These are phyloP conservation scores for Lipomyces spencermartinsiae DNA, from an alignment of 805 yeast genomes.

Conservation along the genomic window DNA sequence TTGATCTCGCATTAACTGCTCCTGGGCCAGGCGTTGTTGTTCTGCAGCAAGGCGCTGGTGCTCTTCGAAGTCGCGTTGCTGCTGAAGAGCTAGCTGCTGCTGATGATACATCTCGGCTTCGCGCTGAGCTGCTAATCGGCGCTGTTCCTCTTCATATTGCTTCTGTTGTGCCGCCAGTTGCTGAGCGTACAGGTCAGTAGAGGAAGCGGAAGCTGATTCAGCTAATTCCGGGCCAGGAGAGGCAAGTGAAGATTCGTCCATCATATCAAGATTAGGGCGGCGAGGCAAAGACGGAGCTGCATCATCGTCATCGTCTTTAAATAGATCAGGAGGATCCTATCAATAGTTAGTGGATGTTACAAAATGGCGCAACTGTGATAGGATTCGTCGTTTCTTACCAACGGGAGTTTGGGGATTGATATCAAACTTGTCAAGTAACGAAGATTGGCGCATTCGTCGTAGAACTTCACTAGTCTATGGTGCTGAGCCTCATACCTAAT, in stretches of 20 bases:
- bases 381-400: conserved; percentile 13
- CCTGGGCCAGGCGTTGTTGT: conserved; percentile 73
- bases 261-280: conserved; percentile 47
- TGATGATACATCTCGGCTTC: conserved; percentile 70
- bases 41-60: conserved; percentile 75
- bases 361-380: not conserved
- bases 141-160: conserved; percentile 46
- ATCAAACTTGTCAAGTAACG: conserved; percentile 81
- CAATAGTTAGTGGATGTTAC: not conserved
- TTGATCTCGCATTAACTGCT: conserved; percentile 70
- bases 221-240: conserved; percentile 40
- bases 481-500: conserved; percentile 76
- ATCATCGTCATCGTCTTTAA: conserved; percentile 51
- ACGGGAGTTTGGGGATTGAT: conserved; percentile 72
- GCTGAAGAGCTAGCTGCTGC: conserved; percentile 69
- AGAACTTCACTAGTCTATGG: conserved; percentile 75
- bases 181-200: conserved; percentile 49
- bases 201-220: not conserved
- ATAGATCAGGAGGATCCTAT: conserved; percentile 63
- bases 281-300: conserved; percentile 50
- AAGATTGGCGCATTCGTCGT: conserved; percentile 86
- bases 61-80: conserved; percentile 72
- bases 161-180: conserved; percentile 51
- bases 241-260: conserved; percentile 38
- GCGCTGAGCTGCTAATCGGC: conserved; percentile 56